Conservation (phyloP, 75 land plant species). For the Ceratopteris richardii region DNA sequence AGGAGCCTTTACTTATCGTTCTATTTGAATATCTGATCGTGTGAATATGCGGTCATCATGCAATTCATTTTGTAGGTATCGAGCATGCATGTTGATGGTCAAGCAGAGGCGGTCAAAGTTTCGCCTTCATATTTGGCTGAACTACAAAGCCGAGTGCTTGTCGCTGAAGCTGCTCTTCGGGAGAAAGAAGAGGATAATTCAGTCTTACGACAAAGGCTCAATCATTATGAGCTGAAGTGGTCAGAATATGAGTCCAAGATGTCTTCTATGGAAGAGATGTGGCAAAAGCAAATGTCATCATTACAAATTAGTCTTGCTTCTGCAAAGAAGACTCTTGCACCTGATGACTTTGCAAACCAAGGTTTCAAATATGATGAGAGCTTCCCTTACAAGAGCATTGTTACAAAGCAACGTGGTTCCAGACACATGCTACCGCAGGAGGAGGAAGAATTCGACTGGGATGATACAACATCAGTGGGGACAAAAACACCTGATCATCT, state of each 20-base stretch:
- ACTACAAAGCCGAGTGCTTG: slow-evolving; percentile 55
- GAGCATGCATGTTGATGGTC: neutral
- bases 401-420: slow-evolving; percentile 36
- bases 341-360: slow-evolving; percentile 24
- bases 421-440: slow-evolving; percentile 26
- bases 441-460: slow-evolving; percentile 38
- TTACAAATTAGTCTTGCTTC: slow-evolving; percentile 69
- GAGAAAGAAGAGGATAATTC: slow-evolving; percentile 74
- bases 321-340: slow-evolving; percentile 47
- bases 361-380: slow-evolving; percentile 18
- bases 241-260: slow-evolving; percentile 63
- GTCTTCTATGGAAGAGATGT: slow-evolving; percentile 84
- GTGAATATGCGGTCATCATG: too few relatives aligned
- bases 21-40: too few relatives aligned
- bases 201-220: slow-evolving; percentile 56
- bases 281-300: slow-evolving; percentile 87
- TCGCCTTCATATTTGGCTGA: slow-evolving; percentile 49
- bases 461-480: slow-evolving; percentile 43
- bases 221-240: slow-evolving; percentile 71
- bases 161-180: slow-evolving; percentile 53
- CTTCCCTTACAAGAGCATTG: slow-evolving; percentile 31
- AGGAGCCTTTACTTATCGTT: slow-evolving; percentile 3
- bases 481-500: slow-evolving; percentile 45
- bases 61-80: slow-evolving; percentile 28
- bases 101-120: slow-evolving; percentile 22